Evolutionary conservation across 495 filamentous ascomycete genomes (phyloP).

Genomic region (Glutinoglossum americanum): DNA sequence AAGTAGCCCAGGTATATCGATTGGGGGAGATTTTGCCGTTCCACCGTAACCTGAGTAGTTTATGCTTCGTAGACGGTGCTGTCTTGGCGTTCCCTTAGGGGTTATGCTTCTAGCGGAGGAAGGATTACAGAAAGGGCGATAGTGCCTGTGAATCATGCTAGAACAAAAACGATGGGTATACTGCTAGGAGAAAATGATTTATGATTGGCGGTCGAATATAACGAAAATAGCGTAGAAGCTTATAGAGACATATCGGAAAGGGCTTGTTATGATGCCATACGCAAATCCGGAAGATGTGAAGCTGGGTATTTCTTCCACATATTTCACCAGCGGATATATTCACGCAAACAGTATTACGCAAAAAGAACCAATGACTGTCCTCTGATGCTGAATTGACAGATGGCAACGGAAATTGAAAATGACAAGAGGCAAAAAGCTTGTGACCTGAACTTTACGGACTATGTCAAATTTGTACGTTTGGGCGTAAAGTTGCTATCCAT

Average conservation of each 20-base stretch:
- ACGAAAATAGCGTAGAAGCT: too few species aligned
- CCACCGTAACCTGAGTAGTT: neutral
- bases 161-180: neutral
- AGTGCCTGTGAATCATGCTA: neutral
- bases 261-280: neutral
- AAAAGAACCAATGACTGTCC: neutral
- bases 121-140: neutral
- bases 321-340: neutral
- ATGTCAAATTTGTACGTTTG: conserved; percentile 1
- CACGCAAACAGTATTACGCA: neutral
- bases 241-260: too few species aligned
- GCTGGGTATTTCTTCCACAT: neutral
- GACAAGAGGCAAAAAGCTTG: neutral
- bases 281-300: neutral
- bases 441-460: neutral
- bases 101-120: too few species aligned
- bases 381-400: neutral
- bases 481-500: neutral
- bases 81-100: neutral
- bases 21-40: neutral
- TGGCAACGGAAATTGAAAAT: neutral
- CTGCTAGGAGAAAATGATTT: neutral
- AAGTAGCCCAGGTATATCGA: neutral
- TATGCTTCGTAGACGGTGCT: neutral
- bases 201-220: neutral